Evolutionary conservation across 352 stramenopile genomes (phyloP).

Genomic region (Globisporangium camurandrum): DNA sequence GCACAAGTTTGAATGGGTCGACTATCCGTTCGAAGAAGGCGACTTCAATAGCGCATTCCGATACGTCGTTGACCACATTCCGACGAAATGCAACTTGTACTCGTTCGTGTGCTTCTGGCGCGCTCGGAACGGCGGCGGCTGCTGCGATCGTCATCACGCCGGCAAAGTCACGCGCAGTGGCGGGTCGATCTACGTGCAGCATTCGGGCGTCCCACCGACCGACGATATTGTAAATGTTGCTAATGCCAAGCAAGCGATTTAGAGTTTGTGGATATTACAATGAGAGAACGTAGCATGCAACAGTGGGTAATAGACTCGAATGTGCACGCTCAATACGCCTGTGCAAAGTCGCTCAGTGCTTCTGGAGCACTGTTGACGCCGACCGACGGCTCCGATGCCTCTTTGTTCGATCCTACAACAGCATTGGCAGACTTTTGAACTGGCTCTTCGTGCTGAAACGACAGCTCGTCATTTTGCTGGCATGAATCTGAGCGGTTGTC

Average conservation of each 20-base stretch:
- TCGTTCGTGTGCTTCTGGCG: constrained; percentile 72
- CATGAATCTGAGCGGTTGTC: too few species aligned
- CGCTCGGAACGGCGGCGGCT: constrained; percentile 70
- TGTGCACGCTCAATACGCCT: constrained; percentile 8
- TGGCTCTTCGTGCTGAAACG: too few species aligned
- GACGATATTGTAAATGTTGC: too few species aligned
- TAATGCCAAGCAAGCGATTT: too few species aligned
- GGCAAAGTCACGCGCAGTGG: constrained; percentile 44
- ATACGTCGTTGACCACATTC: constrained; percentile 75
- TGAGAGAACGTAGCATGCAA: not conserved
- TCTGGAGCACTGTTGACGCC: not conserved
- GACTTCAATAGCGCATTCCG: constrained; percentile 59
- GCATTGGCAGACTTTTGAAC: too few species aligned
- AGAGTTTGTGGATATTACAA: not conserved
- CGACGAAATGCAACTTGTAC: constrained; percentile 86
- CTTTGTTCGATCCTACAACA: too few species aligned
- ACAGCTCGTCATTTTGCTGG: too few species aligned
- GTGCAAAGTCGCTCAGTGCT: constrained; percentile 5
- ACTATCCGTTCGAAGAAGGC: constrained; percentile 75
- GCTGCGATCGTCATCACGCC: constrained; percentile 54
- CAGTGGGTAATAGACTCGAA: not conserved
- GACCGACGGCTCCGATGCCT: too few species aligned
- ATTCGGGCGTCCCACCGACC: too few species aligned
- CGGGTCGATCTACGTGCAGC: constrained; percentile 57
- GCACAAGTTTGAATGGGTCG: constrained; percentile 71